Evolutionary conservation across 768 basidiomycete genomes (phyloP).

Genomic region (Coprinopsis marcescibilis): DNA sequence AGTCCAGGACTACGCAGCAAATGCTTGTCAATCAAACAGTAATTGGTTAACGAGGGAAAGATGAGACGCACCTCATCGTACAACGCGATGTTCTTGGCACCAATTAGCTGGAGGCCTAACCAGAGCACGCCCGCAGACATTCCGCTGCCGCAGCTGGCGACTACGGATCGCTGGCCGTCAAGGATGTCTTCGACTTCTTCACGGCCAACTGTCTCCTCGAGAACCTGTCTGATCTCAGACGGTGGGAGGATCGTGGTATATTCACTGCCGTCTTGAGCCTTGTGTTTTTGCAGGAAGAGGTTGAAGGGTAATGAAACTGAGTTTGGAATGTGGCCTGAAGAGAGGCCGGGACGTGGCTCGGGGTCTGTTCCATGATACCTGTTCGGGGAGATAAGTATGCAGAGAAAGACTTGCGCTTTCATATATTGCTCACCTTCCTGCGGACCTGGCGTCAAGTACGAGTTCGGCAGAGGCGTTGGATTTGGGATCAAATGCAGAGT

Average conservation of each 20-base stretch:
- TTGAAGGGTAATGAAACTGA: slow-evolving; percentile 84
- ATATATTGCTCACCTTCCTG: slow-evolving; percentile 53
- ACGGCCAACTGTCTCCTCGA: slow-evolving; percentile 59
- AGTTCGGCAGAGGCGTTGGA: slow-evolving; percentile 48
- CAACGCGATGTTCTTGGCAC: slow-evolving; percentile 55
- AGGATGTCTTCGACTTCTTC: slow-evolving; percentile 52
- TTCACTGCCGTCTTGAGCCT: slow-evolving; percentile 33
- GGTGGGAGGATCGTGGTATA: slow-evolving; percentile 58
- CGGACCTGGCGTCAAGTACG: slow-evolving; percentile 83
- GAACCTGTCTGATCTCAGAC: slow-evolving; percentile 50
- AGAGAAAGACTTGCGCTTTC: neutral
- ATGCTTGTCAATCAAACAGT: slow-evolving; percentile 7
- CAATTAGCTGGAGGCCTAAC: slow-evolving; percentile 80
- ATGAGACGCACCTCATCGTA: slow-evolving; percentile 82
- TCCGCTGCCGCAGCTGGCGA: slow-evolving; percentile 88
- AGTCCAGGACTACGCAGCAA: slow-evolving; percentile 73
- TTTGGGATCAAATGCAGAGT: slow-evolving; percentile 46
- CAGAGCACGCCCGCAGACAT: slow-evolving; percentile 97
- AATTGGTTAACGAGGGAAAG: slow-evolving; percentile 4
- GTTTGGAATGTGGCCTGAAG: slow-evolving; percentile 90
- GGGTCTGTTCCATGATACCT: slow-evolving; percentile 80
- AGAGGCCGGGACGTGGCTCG: slow-evolving; percentile 83
- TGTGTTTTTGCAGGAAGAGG: slow-evolving; percentile 50
- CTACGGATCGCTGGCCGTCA: slow-evolving; percentile 53
- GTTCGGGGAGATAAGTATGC: neutral